Evolutionary conservation across 345 rosid genomes (phyloP).

Genomic region (Citrus australasica): DNA sequence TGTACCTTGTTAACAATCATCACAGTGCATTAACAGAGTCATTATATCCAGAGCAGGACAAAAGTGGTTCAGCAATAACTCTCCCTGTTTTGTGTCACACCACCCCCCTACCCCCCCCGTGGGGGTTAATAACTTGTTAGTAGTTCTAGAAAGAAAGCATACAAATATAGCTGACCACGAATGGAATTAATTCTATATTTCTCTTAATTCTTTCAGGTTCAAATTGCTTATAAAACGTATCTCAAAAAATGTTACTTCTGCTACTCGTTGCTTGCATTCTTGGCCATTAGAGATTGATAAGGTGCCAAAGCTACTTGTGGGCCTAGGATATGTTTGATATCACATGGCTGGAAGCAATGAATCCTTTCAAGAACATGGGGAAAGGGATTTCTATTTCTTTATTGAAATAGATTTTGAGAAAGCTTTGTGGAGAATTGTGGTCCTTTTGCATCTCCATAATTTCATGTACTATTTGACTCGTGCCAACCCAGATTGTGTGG

Average conservation of each 20-base stretch:
- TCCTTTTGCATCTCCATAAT: conserved; percentile 28
- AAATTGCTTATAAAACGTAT: conserved; percentile 14
- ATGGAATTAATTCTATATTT: not conserved
- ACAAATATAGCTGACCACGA: not conserved
- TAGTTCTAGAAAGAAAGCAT: not conserved
- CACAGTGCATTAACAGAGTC: not conserved
- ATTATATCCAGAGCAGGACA: not conserved
- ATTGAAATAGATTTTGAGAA: conserved; percentile 26
- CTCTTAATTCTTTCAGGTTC: not conserved
- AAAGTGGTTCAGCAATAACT: not conserved
- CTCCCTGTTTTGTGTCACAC: not conserved
- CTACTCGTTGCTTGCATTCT: conserved; percentile 25
- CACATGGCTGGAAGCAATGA: conserved; percentile 45
- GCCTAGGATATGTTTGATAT: conserved; percentile 30
- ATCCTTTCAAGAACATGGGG: conserved; percentile 35
- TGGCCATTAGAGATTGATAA: conserved; percentile 30
- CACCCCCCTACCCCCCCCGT: too few relatives aligned
- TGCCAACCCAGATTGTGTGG: conserved; percentile 32
- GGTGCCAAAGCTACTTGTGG: conserved; percentile 30
- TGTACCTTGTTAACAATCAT: not conserved
- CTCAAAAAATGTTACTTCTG: not conserved
- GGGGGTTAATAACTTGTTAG: not conserved
- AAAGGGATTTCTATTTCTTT: conserved; percentile 27
- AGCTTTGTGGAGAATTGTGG: conserved; percentile 32
- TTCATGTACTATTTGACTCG: conserved; percentile 19